These are phyloP conservation scores for Taxillus chinensis DNA, from an alignment of 164 flowering plant species.

Conservation along the genomic window DNA sequence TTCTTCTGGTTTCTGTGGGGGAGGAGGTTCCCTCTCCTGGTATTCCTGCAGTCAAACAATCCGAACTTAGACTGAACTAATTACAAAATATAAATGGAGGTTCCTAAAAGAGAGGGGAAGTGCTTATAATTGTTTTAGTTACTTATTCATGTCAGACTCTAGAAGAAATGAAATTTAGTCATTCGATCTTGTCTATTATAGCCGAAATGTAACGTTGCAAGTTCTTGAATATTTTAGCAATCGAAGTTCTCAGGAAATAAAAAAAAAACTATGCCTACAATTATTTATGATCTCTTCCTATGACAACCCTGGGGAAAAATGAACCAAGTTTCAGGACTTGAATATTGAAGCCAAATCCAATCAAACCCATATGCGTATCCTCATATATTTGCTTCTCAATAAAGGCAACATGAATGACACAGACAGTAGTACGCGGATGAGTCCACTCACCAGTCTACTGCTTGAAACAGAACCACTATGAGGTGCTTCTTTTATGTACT, in stretches of 20 bases:
- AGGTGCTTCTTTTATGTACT: conserved; percentile 92
- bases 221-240: too few species aligned
- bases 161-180: too few species aligned
- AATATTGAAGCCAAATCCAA: not conserved
- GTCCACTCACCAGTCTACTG: conserved; percentile 56
- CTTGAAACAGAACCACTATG: conserved; percentile 47
- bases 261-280: too few species aligned
- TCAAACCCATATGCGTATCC: not conserved
- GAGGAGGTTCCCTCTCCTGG: conserved; percentile 25
- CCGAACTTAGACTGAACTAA: not conserved
- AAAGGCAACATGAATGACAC: not conserved
- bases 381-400: not conserved
- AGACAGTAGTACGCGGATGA: not conserved
- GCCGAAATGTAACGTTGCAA: too few species aligned
- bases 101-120: too few species aligned
- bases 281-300: too few species aligned
- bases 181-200: too few species aligned
- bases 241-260: too few species aligned
- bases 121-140: too few species aligned
- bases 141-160: too few species aligned
- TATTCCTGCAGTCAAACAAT: conserved; percentile 33
- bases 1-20: conserved; percentile 32
- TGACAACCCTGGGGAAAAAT: too few species aligned
- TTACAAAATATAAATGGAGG: too few species aligned
- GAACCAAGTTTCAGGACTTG: not conserved